Percentiles rank a stretch among this genome's conserved stretches.
These are phyloP conservation scores for Blastobotrys terrestris DNA, from an alignment of 805 yeast genomes.

Conservation along the genomic window DNA sequence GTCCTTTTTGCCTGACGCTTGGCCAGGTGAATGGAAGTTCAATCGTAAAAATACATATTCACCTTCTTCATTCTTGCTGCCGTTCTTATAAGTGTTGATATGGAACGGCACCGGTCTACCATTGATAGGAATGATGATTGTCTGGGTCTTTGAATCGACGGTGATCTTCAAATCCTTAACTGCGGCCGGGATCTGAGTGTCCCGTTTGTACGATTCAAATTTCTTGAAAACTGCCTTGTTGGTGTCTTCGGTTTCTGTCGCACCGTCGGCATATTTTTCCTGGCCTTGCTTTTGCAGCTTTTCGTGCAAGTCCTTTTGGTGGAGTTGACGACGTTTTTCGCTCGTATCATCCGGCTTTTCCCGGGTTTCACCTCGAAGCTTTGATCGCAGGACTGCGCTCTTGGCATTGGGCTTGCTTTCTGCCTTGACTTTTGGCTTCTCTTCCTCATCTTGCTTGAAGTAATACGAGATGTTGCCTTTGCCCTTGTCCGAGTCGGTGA, in stretches of 20 bases:
- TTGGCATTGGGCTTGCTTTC: constrained; percentile 31
- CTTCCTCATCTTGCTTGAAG: constrained; percentile 42
- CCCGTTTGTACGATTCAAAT: constrained; percentile 91
- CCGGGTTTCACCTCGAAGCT: constrained; percentile 51
- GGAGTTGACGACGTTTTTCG: constrained; percentile 73
- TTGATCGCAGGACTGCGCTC: constrained; percentile 70
- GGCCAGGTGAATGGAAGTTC: constrained; percentile 91
- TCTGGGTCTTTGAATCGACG: constrained; percentile 82
- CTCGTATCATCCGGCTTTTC: constrained; percentile 60
- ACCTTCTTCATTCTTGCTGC: constrained; percentile 93
- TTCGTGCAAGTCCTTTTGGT: constrained; percentile 77
- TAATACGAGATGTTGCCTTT: constrained; percentile 76
- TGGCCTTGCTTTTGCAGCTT: constrained; percentile 83
- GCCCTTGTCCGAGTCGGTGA: constrained; percentile 69
- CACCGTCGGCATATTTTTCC: constrained; percentile 61
- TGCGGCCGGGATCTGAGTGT: constrained; percentile 78
- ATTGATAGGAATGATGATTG: constrained; percentile 81
- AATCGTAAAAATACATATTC: constrained; percentile 85
- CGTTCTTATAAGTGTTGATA: constrained; percentile 87
- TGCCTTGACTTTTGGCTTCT: constrained; percentile 25
- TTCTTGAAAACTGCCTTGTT: constrained; percentile 72
- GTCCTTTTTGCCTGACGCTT: constrained; percentile 57
- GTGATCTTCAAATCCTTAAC: constrained; percentile 81
- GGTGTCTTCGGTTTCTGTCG: constrained; percentile 32
- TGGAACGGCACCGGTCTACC: constrained; percentile 99